phyloP scores from a whole-genome alignment of 2,329 filamentous ascomycete genomes.

The Diaporthe vaccinii region DNA sequence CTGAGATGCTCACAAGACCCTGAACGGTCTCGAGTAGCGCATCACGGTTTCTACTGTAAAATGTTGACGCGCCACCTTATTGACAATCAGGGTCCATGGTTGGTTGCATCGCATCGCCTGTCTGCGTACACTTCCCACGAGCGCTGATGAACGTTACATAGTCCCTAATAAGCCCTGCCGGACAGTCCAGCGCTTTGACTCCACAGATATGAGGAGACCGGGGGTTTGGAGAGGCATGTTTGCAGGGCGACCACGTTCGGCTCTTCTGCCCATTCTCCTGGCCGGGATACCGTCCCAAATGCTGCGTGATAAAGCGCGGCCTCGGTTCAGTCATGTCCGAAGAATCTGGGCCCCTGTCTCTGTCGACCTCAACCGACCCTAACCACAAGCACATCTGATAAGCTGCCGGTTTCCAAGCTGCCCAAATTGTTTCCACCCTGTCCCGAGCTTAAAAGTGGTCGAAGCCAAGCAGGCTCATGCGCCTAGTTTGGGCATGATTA shows the following conservation, averaged over 20 bases:
- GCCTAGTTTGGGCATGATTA: not conserved
- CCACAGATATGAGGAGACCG: not conserved
- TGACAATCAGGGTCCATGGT: not conserved
- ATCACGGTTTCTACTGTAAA: not conserved
- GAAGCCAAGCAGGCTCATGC: not conserved
- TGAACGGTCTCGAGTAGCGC: not conserved
- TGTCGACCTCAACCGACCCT: not conserved
- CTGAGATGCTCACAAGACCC: not conserved
- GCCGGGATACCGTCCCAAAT: not conserved
- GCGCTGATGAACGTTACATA: slow-evolving; percentile 20
- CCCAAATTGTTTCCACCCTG: not conserved
- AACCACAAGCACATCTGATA: not conserved
- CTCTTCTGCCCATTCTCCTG: not conserved
- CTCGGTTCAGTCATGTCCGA: slow-evolving; percentile 17
- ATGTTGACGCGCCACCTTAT: slow-evolving; percentile 1
- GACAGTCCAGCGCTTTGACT: not conserved
- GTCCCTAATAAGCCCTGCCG: not conserved
- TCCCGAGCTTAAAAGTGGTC: not conserved
- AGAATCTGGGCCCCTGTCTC: not conserved
- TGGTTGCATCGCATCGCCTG: slow-evolving; percentile 12
- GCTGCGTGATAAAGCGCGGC: not conserved
- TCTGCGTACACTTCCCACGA: not conserved
- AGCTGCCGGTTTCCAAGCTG: not conserved
- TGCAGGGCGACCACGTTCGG: slow-evolving; percentile 1
- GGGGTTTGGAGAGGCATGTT: not conserved